A percentile compares a stretch with the other conserved stretches of the same genome.
Conservation (phyloP, 352 stramenopile species). For the Pelagophyceae sp. region DNA sequence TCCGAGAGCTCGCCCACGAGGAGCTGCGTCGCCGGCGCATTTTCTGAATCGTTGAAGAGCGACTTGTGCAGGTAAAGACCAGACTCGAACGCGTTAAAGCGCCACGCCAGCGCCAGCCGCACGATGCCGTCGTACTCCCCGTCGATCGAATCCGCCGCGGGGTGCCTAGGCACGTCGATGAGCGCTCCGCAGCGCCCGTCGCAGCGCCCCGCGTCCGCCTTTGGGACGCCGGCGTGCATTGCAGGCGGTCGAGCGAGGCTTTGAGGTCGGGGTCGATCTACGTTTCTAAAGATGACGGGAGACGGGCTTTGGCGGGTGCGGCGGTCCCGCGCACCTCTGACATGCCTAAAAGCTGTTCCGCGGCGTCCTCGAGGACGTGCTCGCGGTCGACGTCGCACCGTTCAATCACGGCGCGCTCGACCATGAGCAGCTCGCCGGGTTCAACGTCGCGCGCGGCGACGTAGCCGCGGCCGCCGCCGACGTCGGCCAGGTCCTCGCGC, state of each 20-base stretch:
- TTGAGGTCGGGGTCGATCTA: not conserved
- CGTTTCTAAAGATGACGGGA: too few relatives aligned
- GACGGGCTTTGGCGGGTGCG: not conserved
- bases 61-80: not conserved
- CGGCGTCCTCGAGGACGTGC: not conserved
- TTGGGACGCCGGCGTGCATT: too few relatives aligned
- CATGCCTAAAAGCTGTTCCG: not conserved
- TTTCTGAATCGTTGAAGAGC: not conserved
- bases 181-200: too few relatives aligned
- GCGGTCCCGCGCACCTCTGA: not conserved
- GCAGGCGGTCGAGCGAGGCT: not conserved
- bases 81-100: conserved; percentile 11
- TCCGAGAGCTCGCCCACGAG: not conserved
- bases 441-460: not conserved
- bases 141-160: not conserved
- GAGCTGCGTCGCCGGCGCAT: not conserved
- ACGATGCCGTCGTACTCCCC: not conserved
- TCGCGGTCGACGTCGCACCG: not conserved
- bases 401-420: not conserved
- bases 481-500: not conserved
- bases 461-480: conserved; percentile 12
- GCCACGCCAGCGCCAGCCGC: not conserved
- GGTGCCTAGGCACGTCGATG: too few relatives aligned
- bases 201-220: too few relatives aligned
- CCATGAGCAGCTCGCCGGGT: not conserved